A percentile compares a stretch with the other conserved stretches of the same genome.
Evolutionary conservation across 1,139 yeast species (phyloP).

Genomic region (Candida smagusa): DNA sequence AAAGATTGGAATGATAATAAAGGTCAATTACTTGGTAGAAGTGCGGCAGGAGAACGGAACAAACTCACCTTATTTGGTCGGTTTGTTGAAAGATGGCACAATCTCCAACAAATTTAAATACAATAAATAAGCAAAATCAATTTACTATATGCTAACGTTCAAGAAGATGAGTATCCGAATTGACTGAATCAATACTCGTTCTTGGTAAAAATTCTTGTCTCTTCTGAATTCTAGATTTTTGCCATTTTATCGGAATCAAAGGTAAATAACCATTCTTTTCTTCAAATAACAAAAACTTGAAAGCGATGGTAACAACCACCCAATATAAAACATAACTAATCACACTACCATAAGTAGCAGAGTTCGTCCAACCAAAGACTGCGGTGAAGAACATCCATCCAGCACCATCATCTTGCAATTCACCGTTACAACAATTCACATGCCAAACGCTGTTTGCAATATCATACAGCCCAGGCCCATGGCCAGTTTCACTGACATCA

Average conservation of each 20-base stretch:
- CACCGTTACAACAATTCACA: slow-evolving; percentile 44
- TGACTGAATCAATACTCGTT: slow-evolving; percentile 24
- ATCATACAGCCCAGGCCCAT: slow-evolving; percentile 48
- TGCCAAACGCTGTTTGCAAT: slow-evolving; percentile 43
- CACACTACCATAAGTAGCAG: slow-evolving; percentile 94
- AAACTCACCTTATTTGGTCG: slow-evolving; percentile 36
- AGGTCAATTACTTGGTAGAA: slow-evolving; percentile 38
- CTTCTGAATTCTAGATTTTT: slow-evolving; percentile 52
- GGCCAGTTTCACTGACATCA: slow-evolving; percentile 48
- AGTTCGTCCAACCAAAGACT: slow-evolving; percentile 90
- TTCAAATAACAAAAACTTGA: slow-evolving; percentile 36
- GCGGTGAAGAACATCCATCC: slow-evolving; percentile 46
- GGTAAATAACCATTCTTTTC: slow-evolving; percentile 62
- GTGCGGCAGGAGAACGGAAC: slow-evolving; percentile 36
- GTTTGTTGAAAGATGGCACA: slow-evolving; percentile 43
- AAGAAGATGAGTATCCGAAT: slow-evolving; percentile 10
- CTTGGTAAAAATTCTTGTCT: slow-evolving; percentile 21
- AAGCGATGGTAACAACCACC: slow-evolving; percentile 50
- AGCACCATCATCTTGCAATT: slow-evolving; percentile 40
- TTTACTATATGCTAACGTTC: too few relatives aligned
- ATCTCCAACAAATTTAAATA: slow-evolving; percentile 6
- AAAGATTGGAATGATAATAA: slow-evolving; percentile 40
- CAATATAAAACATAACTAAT: slow-evolving; percentile 73
- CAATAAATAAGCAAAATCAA: too few relatives aligned
- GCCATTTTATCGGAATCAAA: slow-evolving; percentile 57